Base-by-base conservation (phyloP, 495 filamentous ascomycete genomes). In the Penicillium pulvis region DNA sequence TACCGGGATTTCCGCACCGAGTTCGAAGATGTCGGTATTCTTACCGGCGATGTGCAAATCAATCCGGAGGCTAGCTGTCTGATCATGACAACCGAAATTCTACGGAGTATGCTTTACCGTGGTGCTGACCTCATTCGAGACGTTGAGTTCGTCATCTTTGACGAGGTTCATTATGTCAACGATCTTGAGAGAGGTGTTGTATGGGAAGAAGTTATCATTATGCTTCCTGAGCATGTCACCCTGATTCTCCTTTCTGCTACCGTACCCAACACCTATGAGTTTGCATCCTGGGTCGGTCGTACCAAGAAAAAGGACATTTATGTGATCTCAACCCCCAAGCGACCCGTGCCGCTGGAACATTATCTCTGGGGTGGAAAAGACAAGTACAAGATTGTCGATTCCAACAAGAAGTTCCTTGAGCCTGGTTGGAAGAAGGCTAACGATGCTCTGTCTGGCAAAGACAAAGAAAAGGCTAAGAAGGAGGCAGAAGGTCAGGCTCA, bases 201-300 rank as follows among this genome's bases (percentile, higher is more conserved):
- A 8, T 98, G 94, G 94, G 94, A 98, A 74, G 94, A 98, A 71
- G 94, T 98, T 59, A 98, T 98, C 67, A 98, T 98, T 67, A 98
- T 98, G 95, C 84, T 98, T 48, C 94, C 94, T 4, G 92, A 93
- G 65, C 94, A 98, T 76, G 91, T 98, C 46, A 94, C 95, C 3
- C 77, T 98, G 39, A 98, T 98, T 59, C 79, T 97, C 11, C 84
- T 98, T 2, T 98, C 95, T 6, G 94, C 94, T 1, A 98, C 94
- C 5, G 95, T 98, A 4, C 94, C 94, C 10, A 98, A 98, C 71
- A 97, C 94, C 2, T 83, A 96, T 59, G 94, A 98, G 70, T 98
- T 98, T 67, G 95, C 94, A 19, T 97, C 91, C 6, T 98, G 94
- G 94, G 95, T 98, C 36, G 94, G 94, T 36, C 84, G 94, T 50